phyloP scores from a whole-genome alignment of 345 rosid species.

The Reutealis trisperma region DNA sequence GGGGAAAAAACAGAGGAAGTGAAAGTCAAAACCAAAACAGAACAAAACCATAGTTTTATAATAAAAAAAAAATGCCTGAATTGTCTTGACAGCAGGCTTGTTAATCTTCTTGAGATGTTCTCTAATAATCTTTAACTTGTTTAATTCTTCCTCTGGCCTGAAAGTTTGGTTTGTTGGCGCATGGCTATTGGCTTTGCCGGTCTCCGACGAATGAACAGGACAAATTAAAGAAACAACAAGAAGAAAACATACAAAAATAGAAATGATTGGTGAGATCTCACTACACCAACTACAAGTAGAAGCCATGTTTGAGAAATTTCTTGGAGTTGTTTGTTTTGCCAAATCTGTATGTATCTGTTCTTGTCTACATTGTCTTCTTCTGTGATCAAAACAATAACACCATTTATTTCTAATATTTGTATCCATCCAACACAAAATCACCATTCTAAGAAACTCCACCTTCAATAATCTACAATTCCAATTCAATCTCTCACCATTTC shows the following conservation, averaged over 20 bases:
- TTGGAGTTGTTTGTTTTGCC: slow-evolving; percentile 17
- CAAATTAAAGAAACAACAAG: slow-evolving; percentile 47
- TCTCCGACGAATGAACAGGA: slow-evolving; percentile 47
- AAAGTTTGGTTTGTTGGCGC: slow-evolving; percentile 54
- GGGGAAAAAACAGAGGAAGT: slow-evolving; percentile 10
- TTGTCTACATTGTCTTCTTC: slow-evolving; percentile 55
- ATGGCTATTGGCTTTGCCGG: slow-evolving; percentile 16
- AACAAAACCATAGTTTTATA: neutral
- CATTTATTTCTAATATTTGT: slow-evolving; percentile 53
- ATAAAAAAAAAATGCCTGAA: slow-evolving; percentile 54
- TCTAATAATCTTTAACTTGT: slow-evolving; percentile 55
- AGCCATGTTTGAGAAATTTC: slow-evolving; percentile 42
- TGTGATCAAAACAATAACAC: slow-evolving; percentile 45
- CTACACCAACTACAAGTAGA: slow-evolving; percentile 31
- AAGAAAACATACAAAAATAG: slow-evolving; percentile 43
- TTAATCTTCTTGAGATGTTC: slow-evolving; percentile 74
- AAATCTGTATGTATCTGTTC: slow-evolving; percentile 7
- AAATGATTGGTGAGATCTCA: slow-evolving; percentile 38
- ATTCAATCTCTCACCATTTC: slow-evolving; percentile 48
- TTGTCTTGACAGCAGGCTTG: slow-evolving; percentile 81
- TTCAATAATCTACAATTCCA: neutral
- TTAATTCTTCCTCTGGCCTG: slow-evolving; percentile 58
- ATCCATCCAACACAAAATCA: slow-evolving; percentile 38
- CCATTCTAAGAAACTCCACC: slow-evolving; percentile 37
- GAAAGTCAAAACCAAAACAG: neutral